These are phyloP conservation scores for Calonectria fujianensis DNA, from an alignment of 2,329 filamentous ascomycete genomes.

Conservation along the genomic window DNA sequence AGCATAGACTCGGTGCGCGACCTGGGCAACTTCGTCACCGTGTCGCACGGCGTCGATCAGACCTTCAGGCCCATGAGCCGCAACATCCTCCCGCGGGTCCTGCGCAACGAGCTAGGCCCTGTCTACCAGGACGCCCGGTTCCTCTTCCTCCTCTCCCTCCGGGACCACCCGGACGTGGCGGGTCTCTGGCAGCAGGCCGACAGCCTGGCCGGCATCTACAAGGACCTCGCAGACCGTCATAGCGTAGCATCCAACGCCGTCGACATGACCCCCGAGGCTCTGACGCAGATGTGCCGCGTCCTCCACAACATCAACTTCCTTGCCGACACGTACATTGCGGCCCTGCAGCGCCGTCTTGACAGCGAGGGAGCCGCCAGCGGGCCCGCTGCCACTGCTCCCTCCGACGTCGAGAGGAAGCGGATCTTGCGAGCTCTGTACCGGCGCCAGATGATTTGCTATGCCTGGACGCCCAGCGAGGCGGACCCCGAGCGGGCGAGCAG, in stretches of 20 bases:
- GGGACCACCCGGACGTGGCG: neutral
- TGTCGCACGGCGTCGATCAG: neutral
- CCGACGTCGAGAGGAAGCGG: neutral
- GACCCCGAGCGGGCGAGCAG: neutral
- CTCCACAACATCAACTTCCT: neutral
- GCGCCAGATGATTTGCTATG: neutral
- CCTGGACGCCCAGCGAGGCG: neutral
- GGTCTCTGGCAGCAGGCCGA: neutral
- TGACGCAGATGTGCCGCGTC: neutral
- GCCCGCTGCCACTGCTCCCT: neutral
- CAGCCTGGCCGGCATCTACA: neutral
- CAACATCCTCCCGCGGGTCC: neutral
- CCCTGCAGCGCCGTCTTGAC: conserved; percentile 1
- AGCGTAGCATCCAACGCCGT: neutral
- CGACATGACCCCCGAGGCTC: neutral
- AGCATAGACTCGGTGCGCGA: neutral
- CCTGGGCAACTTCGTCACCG: neutral
- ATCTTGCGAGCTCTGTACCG: neutral
- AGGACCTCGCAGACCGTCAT: neutral
- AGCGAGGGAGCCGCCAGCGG: neutral
- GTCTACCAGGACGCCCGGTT: neutral
- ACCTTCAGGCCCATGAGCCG: neutral
- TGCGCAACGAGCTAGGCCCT: neutral
- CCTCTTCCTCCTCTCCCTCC: neutral
- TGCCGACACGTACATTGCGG: neutral